Evolutionary conservation across 2,329 filamentous ascomycete species (phyloP).

Genomic region (Talaromyces sp.): DNA sequence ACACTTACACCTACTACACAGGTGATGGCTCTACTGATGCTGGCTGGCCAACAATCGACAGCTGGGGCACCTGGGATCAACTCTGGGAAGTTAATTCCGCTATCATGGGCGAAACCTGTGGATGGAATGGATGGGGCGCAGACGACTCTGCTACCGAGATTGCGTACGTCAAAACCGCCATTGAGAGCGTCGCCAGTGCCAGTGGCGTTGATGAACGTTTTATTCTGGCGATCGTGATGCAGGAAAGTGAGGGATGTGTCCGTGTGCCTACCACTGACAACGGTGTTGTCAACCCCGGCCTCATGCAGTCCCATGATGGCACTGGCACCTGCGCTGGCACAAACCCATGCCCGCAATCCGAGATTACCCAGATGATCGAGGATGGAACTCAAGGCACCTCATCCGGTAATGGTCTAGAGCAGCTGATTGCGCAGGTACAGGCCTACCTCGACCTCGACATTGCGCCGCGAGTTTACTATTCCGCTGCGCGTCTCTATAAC

Average conservation of each 20-base stretch:
- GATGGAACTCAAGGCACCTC: neutral
- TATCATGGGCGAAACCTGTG: neutral
- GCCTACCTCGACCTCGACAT: neutral
- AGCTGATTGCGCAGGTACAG: neutral
- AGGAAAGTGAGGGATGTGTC: conserved; percentile 41
- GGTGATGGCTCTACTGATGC: neutral
- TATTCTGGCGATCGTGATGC: conserved; percentile 40
- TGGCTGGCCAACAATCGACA: neutral
- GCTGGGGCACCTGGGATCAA: neutral
- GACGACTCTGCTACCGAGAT: neutral
- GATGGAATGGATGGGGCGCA: neutral
- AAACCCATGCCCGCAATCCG: neutral
- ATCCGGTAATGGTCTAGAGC: neutral
- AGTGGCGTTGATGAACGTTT: conserved; percentile 21
- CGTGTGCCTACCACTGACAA: conserved; percentile 38
- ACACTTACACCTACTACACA: neutral
- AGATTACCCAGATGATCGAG: neutral
- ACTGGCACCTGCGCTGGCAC: neutral
- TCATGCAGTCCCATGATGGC: conserved; percentile 38
- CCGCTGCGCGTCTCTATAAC: neutral
- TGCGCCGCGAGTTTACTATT: neutral
- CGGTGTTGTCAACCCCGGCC: conserved; percentile 38
- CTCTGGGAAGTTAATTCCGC: neutral
- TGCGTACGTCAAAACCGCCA: neutral
- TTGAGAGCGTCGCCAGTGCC: neutral